phyloP scores from a whole-genome alignment of 495 filamentous ascomycete species.

The Xylaria bambusicola region DNA sequence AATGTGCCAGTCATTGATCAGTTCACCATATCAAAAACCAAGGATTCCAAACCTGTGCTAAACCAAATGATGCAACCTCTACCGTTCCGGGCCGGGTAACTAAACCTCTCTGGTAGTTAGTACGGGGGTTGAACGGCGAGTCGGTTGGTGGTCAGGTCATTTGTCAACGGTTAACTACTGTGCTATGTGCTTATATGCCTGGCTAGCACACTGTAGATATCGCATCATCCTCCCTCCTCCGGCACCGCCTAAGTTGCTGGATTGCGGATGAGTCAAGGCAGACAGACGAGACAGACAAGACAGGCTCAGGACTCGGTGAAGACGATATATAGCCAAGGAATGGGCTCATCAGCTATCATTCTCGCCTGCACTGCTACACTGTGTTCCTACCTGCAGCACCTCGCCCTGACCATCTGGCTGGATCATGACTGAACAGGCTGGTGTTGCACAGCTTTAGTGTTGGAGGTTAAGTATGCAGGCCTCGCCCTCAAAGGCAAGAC shows the following conservation, averaged over 20 bases:
- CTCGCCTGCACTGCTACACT: slow-evolving; percentile 1
- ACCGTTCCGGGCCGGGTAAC: neutral
- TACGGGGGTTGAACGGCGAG: neutral
- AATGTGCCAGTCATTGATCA: neutral
- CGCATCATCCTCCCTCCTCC: slow-evolving; percentile 9
- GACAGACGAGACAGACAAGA: neutral
- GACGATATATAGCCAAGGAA: neutral
- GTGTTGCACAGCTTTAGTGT: slow-evolving; percentile 9
- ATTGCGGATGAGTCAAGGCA: neutral
- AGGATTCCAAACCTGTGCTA: neutral
- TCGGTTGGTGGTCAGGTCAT: too few species aligned
- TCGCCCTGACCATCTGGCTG: slow-evolving; percentile 12
- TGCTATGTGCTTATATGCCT: too few species aligned
- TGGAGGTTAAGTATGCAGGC: neutral
- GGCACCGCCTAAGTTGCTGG: slow-evolving; percentile 15
- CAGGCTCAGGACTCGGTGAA: neutral
- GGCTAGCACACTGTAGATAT: too few species aligned
- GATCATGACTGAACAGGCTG: neutral
- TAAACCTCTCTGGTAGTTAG: neutral
- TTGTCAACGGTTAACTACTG: too few species aligned
- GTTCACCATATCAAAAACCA: neutral
- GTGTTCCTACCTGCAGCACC: neutral
- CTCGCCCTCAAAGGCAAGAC: neutral
- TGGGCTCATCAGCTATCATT: neutral
- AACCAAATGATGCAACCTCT: neutral